Evolutionary conservation across 192 early-diverging fungal genomes (phyloP).

Genomic region (Spizellomyces punctatus): DNA sequence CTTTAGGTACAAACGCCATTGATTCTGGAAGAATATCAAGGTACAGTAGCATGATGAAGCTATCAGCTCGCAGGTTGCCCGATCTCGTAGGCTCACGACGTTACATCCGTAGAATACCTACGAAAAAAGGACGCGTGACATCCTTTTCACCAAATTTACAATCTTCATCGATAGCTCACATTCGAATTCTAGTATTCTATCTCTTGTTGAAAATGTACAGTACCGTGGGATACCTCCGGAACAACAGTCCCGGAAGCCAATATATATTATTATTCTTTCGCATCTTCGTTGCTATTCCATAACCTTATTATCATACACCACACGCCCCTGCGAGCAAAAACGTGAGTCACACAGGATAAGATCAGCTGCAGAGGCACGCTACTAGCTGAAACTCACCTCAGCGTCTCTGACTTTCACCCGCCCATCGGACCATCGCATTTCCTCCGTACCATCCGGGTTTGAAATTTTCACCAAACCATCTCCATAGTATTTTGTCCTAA

Average conservation of each 20-base stretch:
- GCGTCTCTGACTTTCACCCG: constrained; percentile 14
- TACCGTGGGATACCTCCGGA: no score
- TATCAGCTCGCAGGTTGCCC: not conserved
- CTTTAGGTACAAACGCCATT: constrained; percentile 31
- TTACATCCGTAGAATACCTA: constrained; percentile 17
- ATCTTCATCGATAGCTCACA: not conserved
- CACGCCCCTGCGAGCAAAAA: no score
- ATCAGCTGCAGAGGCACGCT: no score
- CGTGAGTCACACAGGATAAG: no score
- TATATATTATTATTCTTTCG: no score
- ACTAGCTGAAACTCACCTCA: not conserved
- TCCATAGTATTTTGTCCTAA: not conserved
- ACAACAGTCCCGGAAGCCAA: no score
- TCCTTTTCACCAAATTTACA: not conserved
- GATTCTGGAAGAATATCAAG: constrained; percentile 35
- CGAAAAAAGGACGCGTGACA: constrained; percentile 25
- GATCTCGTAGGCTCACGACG: not conserved
- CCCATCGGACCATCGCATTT: constrained; percentile 29
- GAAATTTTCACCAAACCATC: constrained; percentile 6
- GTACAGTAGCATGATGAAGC: constrained; percentile 3
- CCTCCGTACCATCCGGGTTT: constrained; percentile 14
- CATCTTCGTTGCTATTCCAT: no score
- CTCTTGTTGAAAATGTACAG: no score
- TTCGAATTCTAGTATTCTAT: no score
- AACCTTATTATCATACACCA: no score